Evolutionary conservation across 106 monocot genomes (phyloP).

Genomic region (Dendrobium catenatum): DNA sequence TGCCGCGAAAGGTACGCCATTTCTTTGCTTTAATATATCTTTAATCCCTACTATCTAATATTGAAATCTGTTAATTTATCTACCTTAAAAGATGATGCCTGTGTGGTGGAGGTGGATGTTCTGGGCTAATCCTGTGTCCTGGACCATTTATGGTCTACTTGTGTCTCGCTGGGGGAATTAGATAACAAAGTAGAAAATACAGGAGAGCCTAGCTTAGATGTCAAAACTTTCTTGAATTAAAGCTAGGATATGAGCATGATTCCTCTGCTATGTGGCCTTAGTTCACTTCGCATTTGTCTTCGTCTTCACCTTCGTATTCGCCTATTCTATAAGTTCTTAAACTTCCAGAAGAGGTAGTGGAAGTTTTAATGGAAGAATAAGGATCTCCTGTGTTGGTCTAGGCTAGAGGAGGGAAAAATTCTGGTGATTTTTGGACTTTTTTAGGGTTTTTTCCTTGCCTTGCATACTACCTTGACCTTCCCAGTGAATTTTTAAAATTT

Average conservation of each 20-base stretch:
- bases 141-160: conserved; percentile 64
- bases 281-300: conserved; percentile 50
- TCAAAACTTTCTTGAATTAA: conserved; percentile 44
- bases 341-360: conserved; percentile 64
- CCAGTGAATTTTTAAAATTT: not conserved
- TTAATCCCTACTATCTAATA: too few relatives aligned
- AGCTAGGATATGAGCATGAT: conserved; percentile 42
- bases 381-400: too few relatives aligned
- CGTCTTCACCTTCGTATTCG: conserved; percentile 56
- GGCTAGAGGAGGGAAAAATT: too few relatives aligned
- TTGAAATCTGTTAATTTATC: too few relatives aligned
- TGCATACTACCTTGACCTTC: too few relatives aligned
- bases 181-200: conserved; percentile 28
- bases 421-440: too few relatives aligned
- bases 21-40: not conserved
- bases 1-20: conserved; percentile 49
- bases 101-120: conserved; percentile 95
- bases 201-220: conserved; percentile 23
- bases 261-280: conserved; percentile 45
- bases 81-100: conserved; percentile 41
- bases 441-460: too few relatives aligned
- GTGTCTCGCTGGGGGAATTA: conserved; percentile 49
- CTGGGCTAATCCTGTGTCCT: conserved; percentile 73
- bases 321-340: conserved; percentile 64
- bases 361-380: not conserved